phyloP scores from a whole-genome alignment of 1,139 yeast species.

The Hyphopichia fennica region DNA sequence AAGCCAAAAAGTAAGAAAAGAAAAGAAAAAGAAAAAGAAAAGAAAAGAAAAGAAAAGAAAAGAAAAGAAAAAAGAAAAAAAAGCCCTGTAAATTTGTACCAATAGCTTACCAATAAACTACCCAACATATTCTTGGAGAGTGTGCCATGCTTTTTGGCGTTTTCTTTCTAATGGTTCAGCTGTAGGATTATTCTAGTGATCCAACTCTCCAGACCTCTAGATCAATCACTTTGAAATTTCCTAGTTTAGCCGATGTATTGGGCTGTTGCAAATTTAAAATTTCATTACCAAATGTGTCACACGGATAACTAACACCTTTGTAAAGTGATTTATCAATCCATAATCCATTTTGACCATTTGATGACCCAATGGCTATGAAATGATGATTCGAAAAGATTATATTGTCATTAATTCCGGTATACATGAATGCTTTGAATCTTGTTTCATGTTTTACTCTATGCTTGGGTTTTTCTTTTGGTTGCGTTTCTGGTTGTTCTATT shows the following conservation, averaged over 20 bases:
- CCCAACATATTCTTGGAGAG: too few relatives aligned
- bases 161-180: too few relatives aligned
- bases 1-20: too few relatives aligned
- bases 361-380: constrained; percentile 87
- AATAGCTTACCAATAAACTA: too few relatives aligned
- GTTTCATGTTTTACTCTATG: constrained; percentile 10
- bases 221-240: constrained; percentile 70
- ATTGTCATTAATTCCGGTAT: constrained; percentile 87
- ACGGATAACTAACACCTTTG: constrained; percentile 74
- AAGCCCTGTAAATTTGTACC: too few relatives aligned
- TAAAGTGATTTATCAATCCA: constrained; percentile 79
- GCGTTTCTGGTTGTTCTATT: not conserved
- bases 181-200: constrained; percentile 14
- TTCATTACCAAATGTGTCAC: constrained; percentile 91
- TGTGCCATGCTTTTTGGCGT: too few relatives aligned
- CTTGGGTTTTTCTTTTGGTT: constrained; percentile 6
- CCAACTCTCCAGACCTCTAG: constrained; percentile 87
- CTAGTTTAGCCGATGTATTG: constrained; percentile 23
- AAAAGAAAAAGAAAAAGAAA: too few relatives aligned
- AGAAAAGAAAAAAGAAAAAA: too few relatives aligned
- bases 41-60: too few relatives aligned
- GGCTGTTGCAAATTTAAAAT: constrained; percentile 56
- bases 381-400: constrained; percentile 77
- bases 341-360: constrained; percentile 85
- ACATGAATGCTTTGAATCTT: constrained; percentile 78